Evolutionary conservation across 139 green algal species (phyloP).

Genomic region (Zygnema cylindricum): DNA sequence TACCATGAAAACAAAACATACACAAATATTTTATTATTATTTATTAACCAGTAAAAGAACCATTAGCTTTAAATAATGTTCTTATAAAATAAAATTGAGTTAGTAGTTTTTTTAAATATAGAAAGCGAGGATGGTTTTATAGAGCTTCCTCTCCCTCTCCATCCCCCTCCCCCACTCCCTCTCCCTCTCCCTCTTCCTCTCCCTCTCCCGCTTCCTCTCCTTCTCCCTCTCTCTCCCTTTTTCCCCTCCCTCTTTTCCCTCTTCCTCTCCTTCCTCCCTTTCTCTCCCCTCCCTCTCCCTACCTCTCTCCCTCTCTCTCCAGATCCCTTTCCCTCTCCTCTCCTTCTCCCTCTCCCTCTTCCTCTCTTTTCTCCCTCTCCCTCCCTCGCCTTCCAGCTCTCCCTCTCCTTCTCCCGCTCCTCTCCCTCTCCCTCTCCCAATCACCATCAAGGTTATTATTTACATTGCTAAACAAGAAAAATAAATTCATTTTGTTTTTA

Average conservation of each 20-base stretch:
- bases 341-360: too few relatives aligned
- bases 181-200: neutral
- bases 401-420: too few relatives aligned
- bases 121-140: neutral
- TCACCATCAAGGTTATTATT: too few relatives aligned
- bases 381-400: too few relatives aligned
- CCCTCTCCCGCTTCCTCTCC: neutral
- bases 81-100: neutral
- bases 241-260: neutral
- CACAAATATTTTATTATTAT: neutral
- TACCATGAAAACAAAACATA: neutral
- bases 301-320: too few relatives aligned
- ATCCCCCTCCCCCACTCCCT: neutral
- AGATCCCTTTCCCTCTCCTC: too few relatives aligned
- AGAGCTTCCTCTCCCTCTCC: neutral
- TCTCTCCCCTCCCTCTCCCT: neutral
- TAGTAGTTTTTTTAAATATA: neutral
- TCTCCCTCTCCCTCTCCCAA: too few relatives aligned
- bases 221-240: neutral
- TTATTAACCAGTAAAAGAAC: neutral
- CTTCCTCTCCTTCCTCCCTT: neutral
- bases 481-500: too few relatives aligned
- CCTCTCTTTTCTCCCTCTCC: too few relatives aligned
- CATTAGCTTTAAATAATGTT: neutral
- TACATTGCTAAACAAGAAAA: too few relatives aligned